phyloP scores from a whole-genome alignment of 768 basidiomycete genomes.

The Calvatia gigantea region DNA sequence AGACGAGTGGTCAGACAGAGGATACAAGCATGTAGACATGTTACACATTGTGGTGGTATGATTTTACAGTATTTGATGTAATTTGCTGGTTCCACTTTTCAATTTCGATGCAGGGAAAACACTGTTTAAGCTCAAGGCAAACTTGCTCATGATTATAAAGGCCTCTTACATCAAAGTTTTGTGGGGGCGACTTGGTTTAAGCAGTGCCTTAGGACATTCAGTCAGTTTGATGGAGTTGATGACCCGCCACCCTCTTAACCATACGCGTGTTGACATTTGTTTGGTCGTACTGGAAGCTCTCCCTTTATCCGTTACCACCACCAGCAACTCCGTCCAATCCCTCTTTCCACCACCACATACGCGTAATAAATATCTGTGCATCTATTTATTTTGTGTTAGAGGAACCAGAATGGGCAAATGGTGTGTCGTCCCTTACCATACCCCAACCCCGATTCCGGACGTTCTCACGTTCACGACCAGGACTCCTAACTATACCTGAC shows the following conservation, averaged over 20 bases:
- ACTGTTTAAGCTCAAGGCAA: too few species aligned
- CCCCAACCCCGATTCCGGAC: conserved; percentile 13
- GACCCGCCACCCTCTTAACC: not conserved
- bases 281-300: conserved; percentile 22
- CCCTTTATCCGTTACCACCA: conserved; percentile 27
- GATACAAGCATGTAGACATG: conserved; percentile 31
- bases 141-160: too few species aligned
- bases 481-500: conserved; percentile 70
- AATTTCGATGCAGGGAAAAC: not conserved
- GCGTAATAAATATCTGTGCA: conserved; percentile 4
- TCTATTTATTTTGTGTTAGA: conserved; percentile 23
- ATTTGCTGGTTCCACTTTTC: conserved; percentile 2
- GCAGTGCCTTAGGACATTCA: too few species aligned
- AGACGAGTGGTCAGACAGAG: conserved; percentile 23
- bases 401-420: conserved; percentile 65
- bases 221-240: too few species aligned
- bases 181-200: too few species aligned
- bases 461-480: conserved; percentile 32
- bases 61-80: conserved; percentile 14
- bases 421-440: conserved; percentile 31
- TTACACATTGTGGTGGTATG: not conserved
- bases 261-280: conserved; percentile 31
- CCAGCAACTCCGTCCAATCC: conserved; percentile 11
- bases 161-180: too few species aligned
- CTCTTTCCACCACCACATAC: conserved; percentile 4